Evolutionary conservation across 208 protist genomes (phyloP).

Genomic region (Crithidia sp.): DNA sequence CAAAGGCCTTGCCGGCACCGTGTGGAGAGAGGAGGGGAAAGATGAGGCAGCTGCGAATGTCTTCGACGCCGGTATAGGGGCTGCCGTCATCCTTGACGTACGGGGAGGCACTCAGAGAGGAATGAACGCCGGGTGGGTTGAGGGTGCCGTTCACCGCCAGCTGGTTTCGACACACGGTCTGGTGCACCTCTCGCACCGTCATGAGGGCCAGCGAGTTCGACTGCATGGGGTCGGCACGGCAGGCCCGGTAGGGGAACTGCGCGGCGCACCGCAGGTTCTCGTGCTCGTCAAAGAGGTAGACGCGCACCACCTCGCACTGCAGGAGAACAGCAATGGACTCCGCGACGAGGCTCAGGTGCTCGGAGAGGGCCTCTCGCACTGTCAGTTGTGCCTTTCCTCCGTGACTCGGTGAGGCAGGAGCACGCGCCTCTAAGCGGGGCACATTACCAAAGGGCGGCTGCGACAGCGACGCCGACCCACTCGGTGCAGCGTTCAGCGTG

Average conservation of each 20-base stretch:
- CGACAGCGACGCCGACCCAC: background rate
- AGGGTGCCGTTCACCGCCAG: slow-evolving; percentile 79
- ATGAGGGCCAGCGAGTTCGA: slow-evolving; percentile 77
- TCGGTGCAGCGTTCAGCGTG: background rate
- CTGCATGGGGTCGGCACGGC: slow-evolving; percentile 66
- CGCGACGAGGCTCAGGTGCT: slow-evolving; percentile 66
- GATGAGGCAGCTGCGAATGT: slow-evolving; percentile 85
- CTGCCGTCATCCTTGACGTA: slow-evolving; percentile 24
- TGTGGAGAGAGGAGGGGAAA: slow-evolving; percentile 73
- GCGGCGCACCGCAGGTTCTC: slow-evolving; percentile 70
- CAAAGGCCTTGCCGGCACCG: slow-evolving; percentile 40
- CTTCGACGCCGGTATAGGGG: slow-evolving; percentile 53
- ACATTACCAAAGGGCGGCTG: background rate
- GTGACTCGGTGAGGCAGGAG: background rate
- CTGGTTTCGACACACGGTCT: slow-evolving; percentile 68
- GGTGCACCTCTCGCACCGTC: slow-evolving; percentile 82
- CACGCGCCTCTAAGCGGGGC: background rate
- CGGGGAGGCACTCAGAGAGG: slow-evolving; percentile 42
- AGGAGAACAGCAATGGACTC: slow-evolving; percentile 81
- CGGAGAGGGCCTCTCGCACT: slow-evolving; percentile 40
- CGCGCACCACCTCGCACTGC: slow-evolving; percentile 83
- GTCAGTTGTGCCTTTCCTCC: background rate
- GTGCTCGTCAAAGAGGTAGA: slow-evolving; percentile 88
- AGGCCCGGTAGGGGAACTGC: slow-evolving; percentile 57
- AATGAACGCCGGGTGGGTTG: slow-evolving; percentile 31